These are phyloP conservation scores for Lepidium sativum DNA, from an alignment of 345 rosid species.

Conservation along the genomic window DNA sequence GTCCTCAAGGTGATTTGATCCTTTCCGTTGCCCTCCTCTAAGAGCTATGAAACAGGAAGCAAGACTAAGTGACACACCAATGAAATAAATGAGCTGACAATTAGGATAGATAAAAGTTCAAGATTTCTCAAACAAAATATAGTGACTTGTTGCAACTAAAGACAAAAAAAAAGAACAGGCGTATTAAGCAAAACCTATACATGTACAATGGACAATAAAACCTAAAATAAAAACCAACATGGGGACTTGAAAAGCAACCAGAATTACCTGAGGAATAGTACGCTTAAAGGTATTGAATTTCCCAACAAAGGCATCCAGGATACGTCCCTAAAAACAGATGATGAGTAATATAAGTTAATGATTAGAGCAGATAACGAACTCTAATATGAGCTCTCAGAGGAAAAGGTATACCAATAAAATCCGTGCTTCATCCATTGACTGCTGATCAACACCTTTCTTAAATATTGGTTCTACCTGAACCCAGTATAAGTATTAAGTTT, in stretches of 20 bases:
- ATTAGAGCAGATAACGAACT: constrained; percentile 1
- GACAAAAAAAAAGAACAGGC: neutral
- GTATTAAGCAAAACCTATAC: constrained; percentile 7
- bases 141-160: neutral
- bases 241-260: neutral
- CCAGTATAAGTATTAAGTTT: constrained; percentile 16
- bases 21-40: constrained; percentile 90
- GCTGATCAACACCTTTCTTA: constrained; percentile 89
- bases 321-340: constrained; percentile 55
- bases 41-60: constrained; percentile 37
- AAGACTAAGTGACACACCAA: constrained; percentile 20
- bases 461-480: constrained; percentile 92
- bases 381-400: constrained; percentile 5
- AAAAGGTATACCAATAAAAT: constrained; percentile 56
- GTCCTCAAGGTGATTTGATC: constrained; percentile 72
- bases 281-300: constrained; percentile 93
- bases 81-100: constrained; percentile 3
- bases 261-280: constrained; percentile 89
- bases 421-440: constrained; percentile 91
- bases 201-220: neutral
- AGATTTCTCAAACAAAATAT: constrained; percentile 1
- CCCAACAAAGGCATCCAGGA: constrained; percentile 98
- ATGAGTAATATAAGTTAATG: neutral
- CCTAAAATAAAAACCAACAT: neutral
- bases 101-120: neutral